Percentiles rank a stretch among this genome's conserved stretches.
Evolutionary conservation across 768 basidiomycete species (phyloP).

Genomic region (Tremella yokohamensis): DNA sequence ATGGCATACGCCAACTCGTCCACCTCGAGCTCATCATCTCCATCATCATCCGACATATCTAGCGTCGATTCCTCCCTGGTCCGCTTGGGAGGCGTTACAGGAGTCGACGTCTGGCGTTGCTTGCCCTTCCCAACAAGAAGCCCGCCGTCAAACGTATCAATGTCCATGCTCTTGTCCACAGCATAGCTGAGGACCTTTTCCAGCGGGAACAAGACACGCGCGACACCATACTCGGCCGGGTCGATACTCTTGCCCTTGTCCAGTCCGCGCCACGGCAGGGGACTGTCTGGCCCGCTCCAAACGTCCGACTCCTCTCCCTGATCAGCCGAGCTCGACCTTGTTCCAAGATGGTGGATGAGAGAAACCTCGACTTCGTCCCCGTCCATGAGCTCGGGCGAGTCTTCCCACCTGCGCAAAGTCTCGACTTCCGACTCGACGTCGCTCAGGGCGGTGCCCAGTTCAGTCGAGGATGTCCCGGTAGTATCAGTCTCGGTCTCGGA

Average conservation of each 20-base stretch:
- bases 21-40: background rate
- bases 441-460: background rate
- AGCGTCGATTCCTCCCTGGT: no score
- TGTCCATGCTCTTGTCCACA: background rate
- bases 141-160: background rate
- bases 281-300: background rate
- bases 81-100: no score
- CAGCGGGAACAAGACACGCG: background rate
- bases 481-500: constrained; percentile 3
- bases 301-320: background rate
- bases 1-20: background rate
- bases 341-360: background rate
- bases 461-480: background rate
- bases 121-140: no score
- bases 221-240: background rate
- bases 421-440: background rate
- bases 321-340: background rate
- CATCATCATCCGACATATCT: background rate
- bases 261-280: background rate
- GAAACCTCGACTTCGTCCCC: background rate
- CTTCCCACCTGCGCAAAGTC: background rate
- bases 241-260: constrained; percentile 4
- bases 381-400: background rate
- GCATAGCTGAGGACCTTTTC: background rate
- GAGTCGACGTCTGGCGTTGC: no score